phyloP scores from a whole-genome alignment of 768 basidiomycete genomes.

The Aureoboletus auriporus region DNA sequence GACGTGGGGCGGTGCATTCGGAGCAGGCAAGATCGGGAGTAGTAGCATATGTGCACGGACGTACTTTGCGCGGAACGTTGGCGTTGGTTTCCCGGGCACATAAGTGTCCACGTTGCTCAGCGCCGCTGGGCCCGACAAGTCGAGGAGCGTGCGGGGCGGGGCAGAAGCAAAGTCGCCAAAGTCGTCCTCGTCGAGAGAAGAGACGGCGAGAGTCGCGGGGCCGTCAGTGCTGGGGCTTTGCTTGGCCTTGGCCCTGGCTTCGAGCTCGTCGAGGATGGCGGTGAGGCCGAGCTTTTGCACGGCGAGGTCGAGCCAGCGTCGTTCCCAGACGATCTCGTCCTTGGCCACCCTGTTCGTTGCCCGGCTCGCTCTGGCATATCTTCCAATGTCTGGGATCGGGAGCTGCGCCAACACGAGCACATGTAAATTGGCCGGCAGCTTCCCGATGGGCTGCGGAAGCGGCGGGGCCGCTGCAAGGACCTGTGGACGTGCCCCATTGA shows the following conservation, averaged over 20 bases:
- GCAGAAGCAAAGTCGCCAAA: conserved; percentile 82
- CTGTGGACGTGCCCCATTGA: not conserved
- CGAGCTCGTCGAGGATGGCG: conserved; percentile 56
- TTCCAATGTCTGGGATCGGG: conserved; percentile 76
- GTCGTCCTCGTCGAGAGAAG: conserved; percentile 60
- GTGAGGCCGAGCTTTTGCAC: conserved; percentile 42
- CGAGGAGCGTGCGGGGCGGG: conserved; percentile 16
- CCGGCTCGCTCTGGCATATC: conserved; percentile 65
- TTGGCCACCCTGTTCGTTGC: conserved; percentile 57
- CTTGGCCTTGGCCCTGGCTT: conserved; percentile 36
- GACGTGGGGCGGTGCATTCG: conserved; percentile 62
- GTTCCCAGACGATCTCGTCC: conserved; percentile 80
- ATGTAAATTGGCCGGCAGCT: conserved; percentile 75
- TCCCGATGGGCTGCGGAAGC: conserved; percentile 55
- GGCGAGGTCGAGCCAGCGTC: conserved; percentile 61
- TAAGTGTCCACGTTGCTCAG: conserved; percentile 15
- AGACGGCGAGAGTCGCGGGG: conserved; percentile 58
- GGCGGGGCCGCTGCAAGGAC: conserved; percentile 21
- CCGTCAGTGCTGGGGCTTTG: conserved; percentile 35
- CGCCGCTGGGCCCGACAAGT: conserved; percentile 11
- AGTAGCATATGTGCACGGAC: conserved; percentile 64
- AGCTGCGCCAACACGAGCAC: conserved; percentile 68
- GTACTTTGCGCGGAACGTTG: conserved; percentile 52
- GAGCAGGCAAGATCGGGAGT: conserved; percentile 51
- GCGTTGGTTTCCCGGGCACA: conserved; percentile 19